phyloP scores from a whole-genome alignment of 2,329 filamentous ascomycete genomes.

The Aureobasidium zeae region DNA sequence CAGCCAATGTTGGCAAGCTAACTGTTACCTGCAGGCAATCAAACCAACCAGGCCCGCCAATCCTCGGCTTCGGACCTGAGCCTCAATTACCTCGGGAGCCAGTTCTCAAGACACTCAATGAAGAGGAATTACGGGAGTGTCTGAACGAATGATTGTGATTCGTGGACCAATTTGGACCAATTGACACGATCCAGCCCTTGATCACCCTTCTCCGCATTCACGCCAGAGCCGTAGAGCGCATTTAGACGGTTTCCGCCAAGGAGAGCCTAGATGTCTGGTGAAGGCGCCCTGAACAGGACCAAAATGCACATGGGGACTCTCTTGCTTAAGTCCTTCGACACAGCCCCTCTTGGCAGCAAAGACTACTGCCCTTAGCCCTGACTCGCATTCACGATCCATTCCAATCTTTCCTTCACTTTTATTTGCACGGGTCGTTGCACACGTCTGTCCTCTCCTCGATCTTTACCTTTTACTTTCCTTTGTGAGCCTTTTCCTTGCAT shows the following conservation, averaged over 20 bases:
- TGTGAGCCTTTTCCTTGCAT: too few species aligned
- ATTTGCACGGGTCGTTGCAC: background rate
- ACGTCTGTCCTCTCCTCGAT: background rate
- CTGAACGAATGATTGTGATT: constrained; percentile 41
- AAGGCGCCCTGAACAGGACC: too few species aligned
- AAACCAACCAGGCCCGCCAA: constrained; percentile 68
- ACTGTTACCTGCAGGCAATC: constrained; percentile 57
- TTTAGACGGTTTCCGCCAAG: too few species aligned
- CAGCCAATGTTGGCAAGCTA: background rate
- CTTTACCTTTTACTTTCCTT: constrained; percentile 3
- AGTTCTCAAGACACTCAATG: constrained; percentile 49
- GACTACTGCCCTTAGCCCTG: too few species aligned
- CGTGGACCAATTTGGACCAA: background rate
- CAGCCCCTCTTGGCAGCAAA: too few species aligned
- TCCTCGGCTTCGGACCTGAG: constrained; percentile 59
- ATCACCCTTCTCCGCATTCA: too few species aligned
- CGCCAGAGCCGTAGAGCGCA: too few species aligned
- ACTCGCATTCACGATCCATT: too few species aligned
- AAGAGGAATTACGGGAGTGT: constrained; percentile 51
- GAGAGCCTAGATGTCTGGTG: too few species aligned
- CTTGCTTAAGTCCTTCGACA: too few species aligned
- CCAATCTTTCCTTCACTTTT: background rate
- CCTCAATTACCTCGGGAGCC: constrained; percentile 48
- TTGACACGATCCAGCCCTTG: background rate
- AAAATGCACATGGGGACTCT: too few species aligned